A percentile compares a stretch with the other conserved stretches of the same genome.
Evolutionary conservation across 768 basidiomycete genomes (phyloP).

Genomic region (Tulasnella sp.): DNA sequence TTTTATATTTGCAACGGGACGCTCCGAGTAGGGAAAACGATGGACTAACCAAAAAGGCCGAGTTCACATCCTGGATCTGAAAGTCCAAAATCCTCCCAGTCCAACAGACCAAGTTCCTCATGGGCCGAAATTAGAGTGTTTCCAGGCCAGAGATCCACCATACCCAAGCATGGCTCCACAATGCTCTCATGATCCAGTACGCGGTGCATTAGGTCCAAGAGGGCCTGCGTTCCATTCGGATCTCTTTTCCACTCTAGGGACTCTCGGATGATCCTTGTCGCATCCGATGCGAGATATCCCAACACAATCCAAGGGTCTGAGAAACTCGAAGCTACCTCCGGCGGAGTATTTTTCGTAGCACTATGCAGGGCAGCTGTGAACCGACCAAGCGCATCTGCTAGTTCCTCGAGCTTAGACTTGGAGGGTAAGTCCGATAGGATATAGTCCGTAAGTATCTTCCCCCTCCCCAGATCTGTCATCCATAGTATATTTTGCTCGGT

Average conservation of each 20-base stretch:
- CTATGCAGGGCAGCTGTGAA: background rate
- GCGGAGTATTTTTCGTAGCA: background rate
- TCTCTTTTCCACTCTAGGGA: background rate
- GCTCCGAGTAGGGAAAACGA: background rate
- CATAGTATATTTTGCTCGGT: background rate
- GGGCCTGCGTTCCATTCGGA: background rate
- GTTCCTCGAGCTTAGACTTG: background rate
- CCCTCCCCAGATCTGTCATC: slow-evolving; percentile 8
- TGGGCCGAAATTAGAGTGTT: background rate
- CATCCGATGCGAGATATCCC: background rate
- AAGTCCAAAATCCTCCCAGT: slow-evolving; percentile 19
- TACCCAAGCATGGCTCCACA: background rate
- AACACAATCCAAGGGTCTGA: background rate
- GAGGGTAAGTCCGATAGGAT: background rate
- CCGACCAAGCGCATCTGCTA: background rate
- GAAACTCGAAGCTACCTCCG: background rate
- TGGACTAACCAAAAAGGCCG: background rate
- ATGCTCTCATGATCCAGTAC: background rate
- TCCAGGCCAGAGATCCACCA: slow-evolving; percentile 20
- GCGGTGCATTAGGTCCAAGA: background rate
- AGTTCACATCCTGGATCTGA: slow-evolving; percentile 17
- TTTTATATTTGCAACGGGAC: background rate
- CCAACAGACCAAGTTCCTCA: background rate
- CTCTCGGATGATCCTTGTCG: background rate
- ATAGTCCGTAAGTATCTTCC: background rate